These are phyloP conservation scores for Puccinia novopanici DNA, from an alignment of 1,284 basidiomycete genomes.

Conservation along the genomic window DNA sequence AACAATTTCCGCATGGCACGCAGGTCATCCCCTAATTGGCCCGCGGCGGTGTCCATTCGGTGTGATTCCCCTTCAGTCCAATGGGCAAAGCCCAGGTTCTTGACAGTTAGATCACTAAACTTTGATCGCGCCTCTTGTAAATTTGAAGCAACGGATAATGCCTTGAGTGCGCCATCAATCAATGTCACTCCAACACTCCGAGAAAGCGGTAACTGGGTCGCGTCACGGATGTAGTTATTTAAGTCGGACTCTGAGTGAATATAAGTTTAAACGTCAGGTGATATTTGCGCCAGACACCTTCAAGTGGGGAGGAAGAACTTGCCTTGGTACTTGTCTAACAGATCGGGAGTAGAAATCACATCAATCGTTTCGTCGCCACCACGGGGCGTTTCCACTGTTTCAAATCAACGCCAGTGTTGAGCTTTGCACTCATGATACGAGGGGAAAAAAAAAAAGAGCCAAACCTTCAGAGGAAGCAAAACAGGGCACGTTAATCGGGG, in stretches of 20 bases:
- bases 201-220: neutral
- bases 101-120: conserved; percentile 13
- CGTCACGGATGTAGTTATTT: conserved; percentile 28
- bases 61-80: conserved; percentile 50
- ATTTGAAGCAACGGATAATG: conserved; percentile 7
- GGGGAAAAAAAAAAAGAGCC: neutral
- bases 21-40: conserved; percentile 45
- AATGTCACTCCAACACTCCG: conserved; percentile 40
- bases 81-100: conserved; percentile 31
- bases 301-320: neutral
- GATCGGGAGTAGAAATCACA: conserved; percentile 43
- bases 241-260: conserved; percentile 3
- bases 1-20: conserved; percentile 43
- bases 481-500: conserved; percentile 11
- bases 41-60: conserved; percentile 29
- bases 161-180: conserved; percentile 31
- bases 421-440: neutral
- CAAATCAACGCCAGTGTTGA: neutral
- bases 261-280: neutral
- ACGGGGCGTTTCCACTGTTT: conserved; percentile 35
- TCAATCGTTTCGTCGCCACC: conserved; percentile 49
- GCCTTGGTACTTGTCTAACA: conserved; percentile 22
- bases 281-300: neutral
- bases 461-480: conserved; percentile 38
- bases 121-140: conserved; percentile 22